phyloP scores from a whole-genome alignment of 1,139 yeast species.

The Blastobotrys arbuscula region DNA sequence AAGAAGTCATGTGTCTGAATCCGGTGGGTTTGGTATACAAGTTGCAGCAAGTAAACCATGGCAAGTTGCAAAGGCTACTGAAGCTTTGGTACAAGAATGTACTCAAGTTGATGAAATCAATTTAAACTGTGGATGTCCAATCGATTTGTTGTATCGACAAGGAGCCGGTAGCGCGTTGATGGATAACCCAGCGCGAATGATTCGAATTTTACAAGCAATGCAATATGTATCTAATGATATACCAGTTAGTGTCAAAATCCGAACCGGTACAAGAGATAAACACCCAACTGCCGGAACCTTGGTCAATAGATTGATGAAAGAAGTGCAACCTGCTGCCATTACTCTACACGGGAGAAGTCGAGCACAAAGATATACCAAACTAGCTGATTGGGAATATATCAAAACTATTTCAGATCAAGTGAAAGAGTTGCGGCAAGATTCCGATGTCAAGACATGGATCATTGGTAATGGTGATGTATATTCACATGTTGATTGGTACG shows the following conservation, averaged over 20 bases:
- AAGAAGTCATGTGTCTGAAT: conserved; percentile 76
- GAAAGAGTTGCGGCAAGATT: conserved; percentile 42
- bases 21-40: conserved; percentile 90
- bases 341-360: conserved; percentile 95
- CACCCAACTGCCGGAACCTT: conserved; percentile 80
- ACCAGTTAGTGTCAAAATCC: conserved; percentile 85
- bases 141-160: conserved; percentile 80
- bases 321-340: conserved; percentile 82
- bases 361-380: conserved; percentile 86
- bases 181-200: conserved; percentile 80
- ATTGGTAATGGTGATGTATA: conserved; percentile 93
- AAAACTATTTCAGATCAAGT: conserved; percentile 66
- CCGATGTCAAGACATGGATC: conserved; percentile 42
- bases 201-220: conserved; percentile 82
- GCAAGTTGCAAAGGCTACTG: conserved; percentile 92
- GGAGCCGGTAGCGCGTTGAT: conserved; percentile 95
- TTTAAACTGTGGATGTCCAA: conserved; percentile 95
- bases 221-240: conserved; percentile 80
- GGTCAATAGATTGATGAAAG: conserved; percentile 63
- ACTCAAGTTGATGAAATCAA: conserved; percentile 66
- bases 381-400: conserved; percentile 92
- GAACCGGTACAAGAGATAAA: conserved; percentile 84
- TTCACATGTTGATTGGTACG: conserved; percentile 84
- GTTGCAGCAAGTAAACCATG: conserved; percentile 88
- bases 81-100: conserved; percentile 55